Base-by-base conservation (phyloP, 2,329 filamentous ascomycete genomes). In the Trichophyton schoenleinii region DNA sequence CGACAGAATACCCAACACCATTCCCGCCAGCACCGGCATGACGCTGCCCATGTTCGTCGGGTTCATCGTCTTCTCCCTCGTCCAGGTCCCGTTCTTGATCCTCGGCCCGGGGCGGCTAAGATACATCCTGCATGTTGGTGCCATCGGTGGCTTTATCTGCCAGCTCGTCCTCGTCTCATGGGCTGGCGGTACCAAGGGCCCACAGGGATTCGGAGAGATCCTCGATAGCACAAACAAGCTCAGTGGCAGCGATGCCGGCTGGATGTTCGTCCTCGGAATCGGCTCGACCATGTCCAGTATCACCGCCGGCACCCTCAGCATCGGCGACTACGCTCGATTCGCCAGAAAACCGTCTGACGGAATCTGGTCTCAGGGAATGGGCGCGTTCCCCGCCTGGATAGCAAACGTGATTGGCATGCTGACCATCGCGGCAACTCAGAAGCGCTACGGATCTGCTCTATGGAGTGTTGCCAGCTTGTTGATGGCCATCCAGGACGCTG, bases 221-320 rank as follows among this genome's bases (percentile, higher is more conserved):
- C 58, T 63, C n/a, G n/a, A 22, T 25, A 41, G 49, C 44, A 31
- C 57, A 13, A 62, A 64, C 3, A 60, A 57, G 8, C 46, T 57
- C 2, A 18, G n/a, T 2, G n/a, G 25, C 1, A 60, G 60, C 22
- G 15, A 61, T n/a, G 36, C 75, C 1, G 73, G 71, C 18, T 77
- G 74, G 73, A 67, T 69, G 34, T 70, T 73, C 38, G 65, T 75
- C 52, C 66, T 71, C 31, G 76, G 74, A 5, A 71, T 78, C 42
- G 76, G 73, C n/a, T 73, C 72, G 0, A 71, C 73, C 3, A 75
- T 79, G 22, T 78, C 77, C 2, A 69, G 71, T 25, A 78, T 78
- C 58, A 73, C 77, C 2, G 75, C 76, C 1, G 78, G 77, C 3
- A 68, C 80, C 28, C 73, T 75, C 5, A 80, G 79, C 63, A 77